Evolutionary conservation across 2,329 filamentous ascomycete genomes (phyloP).

Genomic region (Colletotrichum viniferum): DNA sequence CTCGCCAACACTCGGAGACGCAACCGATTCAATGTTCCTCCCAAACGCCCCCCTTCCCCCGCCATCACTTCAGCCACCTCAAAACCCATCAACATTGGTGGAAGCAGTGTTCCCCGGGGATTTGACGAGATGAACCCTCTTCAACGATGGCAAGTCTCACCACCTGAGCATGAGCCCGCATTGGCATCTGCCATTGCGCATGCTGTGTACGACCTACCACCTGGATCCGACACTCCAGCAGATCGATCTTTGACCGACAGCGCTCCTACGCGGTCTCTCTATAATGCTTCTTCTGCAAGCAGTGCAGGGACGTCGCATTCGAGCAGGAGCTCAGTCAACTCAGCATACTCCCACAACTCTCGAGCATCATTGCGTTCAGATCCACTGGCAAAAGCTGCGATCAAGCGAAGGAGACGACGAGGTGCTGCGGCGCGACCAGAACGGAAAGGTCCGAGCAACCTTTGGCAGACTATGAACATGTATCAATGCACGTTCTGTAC

Average conservation of each 20-base stretch:
- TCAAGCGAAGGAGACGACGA: neutral
- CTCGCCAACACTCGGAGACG: slow-evolving; percentile 14
- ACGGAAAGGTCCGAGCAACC: neutral
- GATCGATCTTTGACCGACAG: slow-evolving; percentile 5
- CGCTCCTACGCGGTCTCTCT: neutral
- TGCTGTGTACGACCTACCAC: slow-evolving; percentile 4
- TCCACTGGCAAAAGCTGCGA: neutral
- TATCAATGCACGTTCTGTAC: slow-evolving; percentile 53
- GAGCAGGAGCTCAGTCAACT: slow-evolving; percentile 15
- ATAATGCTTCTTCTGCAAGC: slow-evolving; percentile 23
- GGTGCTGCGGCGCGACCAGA: neutral
- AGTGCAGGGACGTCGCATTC: slow-evolving; percentile 23
- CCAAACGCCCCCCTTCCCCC: slow-evolving; percentile 8
- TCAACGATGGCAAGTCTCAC: slow-evolving; percentile 23
- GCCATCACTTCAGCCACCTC: neutral
- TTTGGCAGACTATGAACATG: neutral
- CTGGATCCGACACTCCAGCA: neutral
- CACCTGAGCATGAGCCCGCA: slow-evolving; percentile 28
- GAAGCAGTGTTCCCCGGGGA: neutral
- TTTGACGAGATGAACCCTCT: slow-evolving; percentile 16
- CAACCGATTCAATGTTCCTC: slow-evolving; percentile 1
- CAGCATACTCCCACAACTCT: slow-evolving; percentile 16
- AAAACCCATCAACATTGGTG: neutral
- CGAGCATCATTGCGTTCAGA: neutral
- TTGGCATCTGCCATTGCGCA: slow-evolving; percentile 25